These are phyloP conservation scores for Kwoniella europaea DNA, from an alignment of 768 basidiomycete species.

Conservation along the genomic window DNA sequence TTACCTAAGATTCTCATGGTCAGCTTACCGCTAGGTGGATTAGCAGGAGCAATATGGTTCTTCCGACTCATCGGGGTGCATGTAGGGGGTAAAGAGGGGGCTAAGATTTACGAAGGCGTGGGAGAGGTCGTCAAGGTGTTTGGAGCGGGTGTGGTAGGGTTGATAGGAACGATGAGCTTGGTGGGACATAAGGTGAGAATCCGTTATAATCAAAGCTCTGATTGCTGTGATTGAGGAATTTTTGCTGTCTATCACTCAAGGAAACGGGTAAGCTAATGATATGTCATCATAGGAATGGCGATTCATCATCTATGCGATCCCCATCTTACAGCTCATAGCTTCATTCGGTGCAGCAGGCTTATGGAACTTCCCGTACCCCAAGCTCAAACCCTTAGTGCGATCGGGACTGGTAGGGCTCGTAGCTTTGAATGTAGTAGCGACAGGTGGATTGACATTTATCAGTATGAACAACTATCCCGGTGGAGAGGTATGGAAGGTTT, in stretches of 20 bases:
- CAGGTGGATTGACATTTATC: constrained; percentile 64
- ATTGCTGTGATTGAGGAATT: too few relatives aligned
- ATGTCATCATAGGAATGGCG: constrained; percentile 76
- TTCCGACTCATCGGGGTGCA: background rate
- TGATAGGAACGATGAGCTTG: constrained; percentile 65
- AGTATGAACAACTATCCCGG: constrained; percentile 88
- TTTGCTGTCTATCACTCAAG: too few relatives aligned
- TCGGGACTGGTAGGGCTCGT: constrained; percentile 64
- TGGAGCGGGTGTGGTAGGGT: constrained; percentile 22
- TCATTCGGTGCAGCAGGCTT: constrained; percentile 69
- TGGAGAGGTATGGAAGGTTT: constrained; percentile 69
- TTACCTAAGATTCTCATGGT: constrained; percentile 75
- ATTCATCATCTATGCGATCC: constrained; percentile 86
- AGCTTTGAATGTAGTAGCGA: constrained; percentile 64
- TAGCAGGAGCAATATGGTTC: constrained; percentile 58
- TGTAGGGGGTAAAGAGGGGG: constrained; percentile 6
- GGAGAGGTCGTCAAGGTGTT: constrained; percentile 31
- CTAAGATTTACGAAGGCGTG: constrained; percentile 13
- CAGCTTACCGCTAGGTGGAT: constrained; percentile 64
- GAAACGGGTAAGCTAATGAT: background rate
- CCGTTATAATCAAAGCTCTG: background rate
- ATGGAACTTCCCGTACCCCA: constrained; percentile 62
- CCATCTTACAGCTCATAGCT: constrained; percentile 77
- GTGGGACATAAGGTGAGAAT: constrained; percentile 75
- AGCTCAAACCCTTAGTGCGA: constrained; percentile 62